phyloP scores from a whole-genome alignment of 176 grass and related monocot genomes.

The Oryza officinalis region DNA sequence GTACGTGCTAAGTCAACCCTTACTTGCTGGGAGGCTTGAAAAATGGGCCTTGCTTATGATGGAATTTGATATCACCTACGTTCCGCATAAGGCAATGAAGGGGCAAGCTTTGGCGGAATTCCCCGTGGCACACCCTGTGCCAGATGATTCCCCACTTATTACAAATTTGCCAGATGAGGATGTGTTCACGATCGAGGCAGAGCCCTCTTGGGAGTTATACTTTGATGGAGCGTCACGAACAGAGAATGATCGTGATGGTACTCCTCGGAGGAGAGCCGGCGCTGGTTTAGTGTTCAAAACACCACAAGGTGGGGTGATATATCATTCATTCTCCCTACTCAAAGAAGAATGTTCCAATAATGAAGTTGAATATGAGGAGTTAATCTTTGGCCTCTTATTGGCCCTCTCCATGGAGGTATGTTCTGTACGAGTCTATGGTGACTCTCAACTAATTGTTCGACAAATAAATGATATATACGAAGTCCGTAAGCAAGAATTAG shows the following conservation, averaged over 20 bases:
- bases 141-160: neutral
- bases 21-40: neutral
- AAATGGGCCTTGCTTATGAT: neutral
- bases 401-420: neutral
- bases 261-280: neutral
- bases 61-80: neutral
- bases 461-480: neutral
- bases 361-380: neutral
- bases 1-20: neutral
- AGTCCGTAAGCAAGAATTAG: neutral
- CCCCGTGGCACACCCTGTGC: neutral
- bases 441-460: neutral
- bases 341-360: slow-evolving; percentile 4
- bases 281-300: neutral
- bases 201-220: neutral
- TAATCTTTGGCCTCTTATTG: neutral
- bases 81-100: neutral
- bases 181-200: neutral
- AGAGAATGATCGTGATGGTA: neutral
- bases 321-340: neutral
- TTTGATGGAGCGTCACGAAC: neutral
- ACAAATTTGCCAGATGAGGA: neutral
- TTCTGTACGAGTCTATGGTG: neutral
- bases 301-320: neutral
- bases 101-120: neutral